Percentiles rank a stretch among this genome's conserved stretches.
Evolutionary conservation across 2,329 filamentous ascomycete genomes (phyloP).

Genomic region (Penicillium frequentans): DNA sequence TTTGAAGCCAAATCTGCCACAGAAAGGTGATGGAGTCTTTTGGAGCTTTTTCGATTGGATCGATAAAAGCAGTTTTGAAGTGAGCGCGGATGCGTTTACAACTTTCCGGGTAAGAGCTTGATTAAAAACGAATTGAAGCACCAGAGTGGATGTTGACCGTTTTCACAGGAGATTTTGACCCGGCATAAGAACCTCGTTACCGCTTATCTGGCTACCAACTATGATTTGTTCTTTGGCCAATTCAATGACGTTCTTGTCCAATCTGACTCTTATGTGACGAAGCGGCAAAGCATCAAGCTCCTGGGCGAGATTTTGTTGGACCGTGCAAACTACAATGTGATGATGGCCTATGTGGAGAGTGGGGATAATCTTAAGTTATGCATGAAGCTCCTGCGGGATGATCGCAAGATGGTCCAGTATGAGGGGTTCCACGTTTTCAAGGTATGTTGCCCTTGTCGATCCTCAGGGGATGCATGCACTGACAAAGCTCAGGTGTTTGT

Average conservation of each 20-base stretch:
- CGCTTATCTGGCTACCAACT: constrained; percentile 83
- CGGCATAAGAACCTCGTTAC: constrained; percentile 91
- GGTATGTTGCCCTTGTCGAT: constrained; percentile 39
- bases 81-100: constrained; percentile 95
- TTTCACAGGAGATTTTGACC: constrained; percentile 79
- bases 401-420: constrained; percentile 98
- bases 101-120: constrained; percentile 77
- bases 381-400: constrained; percentile 95
- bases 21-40: constrained; percentile 82
- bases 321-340: constrained; percentile 94
- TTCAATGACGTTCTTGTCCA: constrained; percentile 88
- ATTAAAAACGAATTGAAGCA: background rate
- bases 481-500: constrained; percentile 72
- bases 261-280: constrained; percentile 95
- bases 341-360: constrained; percentile 94
- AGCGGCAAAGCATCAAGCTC: constrained; percentile 95
- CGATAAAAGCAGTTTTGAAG: constrained; percentile 92
- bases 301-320: constrained; percentile 93
- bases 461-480: constrained; percentile 8
- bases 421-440: constrained; percentile 99
- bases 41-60: constrained; percentile 99
- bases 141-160: background rate
- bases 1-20: constrained; percentile 72
- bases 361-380: constrained; percentile 96
- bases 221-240: constrained; percentile 85